These are phyloP conservation scores for Chalciporus piperatus DNA, from an alignment of 768 basidiomycete species.

Conservation along the genomic window DNA sequence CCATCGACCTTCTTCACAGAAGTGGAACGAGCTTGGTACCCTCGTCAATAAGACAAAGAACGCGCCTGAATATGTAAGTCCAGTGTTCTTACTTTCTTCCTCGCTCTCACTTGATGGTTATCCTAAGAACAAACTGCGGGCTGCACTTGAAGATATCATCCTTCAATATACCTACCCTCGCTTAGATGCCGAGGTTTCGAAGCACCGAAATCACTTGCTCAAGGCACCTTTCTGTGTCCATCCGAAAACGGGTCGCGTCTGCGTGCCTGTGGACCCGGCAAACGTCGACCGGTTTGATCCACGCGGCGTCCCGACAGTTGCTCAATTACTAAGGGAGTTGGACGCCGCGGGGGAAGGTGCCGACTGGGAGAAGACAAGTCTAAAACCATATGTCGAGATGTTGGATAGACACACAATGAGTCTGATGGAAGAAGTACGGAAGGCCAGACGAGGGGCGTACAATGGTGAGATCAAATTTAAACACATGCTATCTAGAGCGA, in stretches of 20 bases:
- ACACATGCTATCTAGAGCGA: background rate
- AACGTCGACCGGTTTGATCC: conserved; percentile 82
- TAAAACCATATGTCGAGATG: conserved; percentile 88
- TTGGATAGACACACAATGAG: conserved; percentile 65
- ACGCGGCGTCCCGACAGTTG: conserved; percentile 79
- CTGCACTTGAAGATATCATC: conserved; percentile 80
- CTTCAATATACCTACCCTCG: conserved; percentile 95
- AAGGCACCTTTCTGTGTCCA: conserved; percentile 98
- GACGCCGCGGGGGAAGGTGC: conserved; percentile 52
- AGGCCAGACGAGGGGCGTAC: conserved; percentile 17
- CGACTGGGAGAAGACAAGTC: conserved; percentile 86
- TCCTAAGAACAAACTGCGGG: conserved; percentile 30
- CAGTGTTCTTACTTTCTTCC: background rate
- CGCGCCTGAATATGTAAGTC: conserved; percentile 33
- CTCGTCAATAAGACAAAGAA: conserved; percentile 31
- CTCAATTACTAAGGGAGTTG: conserved; percentile 78
- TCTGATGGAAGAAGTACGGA: conserved; percentile 31
- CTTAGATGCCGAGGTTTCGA: conserved; percentile 95
- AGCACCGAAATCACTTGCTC: conserved; percentile 95
- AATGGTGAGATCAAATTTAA: conserved; percentile 10
- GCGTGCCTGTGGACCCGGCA: conserved; percentile 85
- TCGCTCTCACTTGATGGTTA: background rate
- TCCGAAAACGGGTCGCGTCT: conserved; percentile 93
- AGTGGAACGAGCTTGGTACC: conserved; percentile 68
- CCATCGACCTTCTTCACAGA: conserved; percentile 55